These are phyloP conservation scores for Parasitella parasitica DNA, from an alignment of 371 early-diverging fungal genomes.

Conservation along the genomic window DNA sequence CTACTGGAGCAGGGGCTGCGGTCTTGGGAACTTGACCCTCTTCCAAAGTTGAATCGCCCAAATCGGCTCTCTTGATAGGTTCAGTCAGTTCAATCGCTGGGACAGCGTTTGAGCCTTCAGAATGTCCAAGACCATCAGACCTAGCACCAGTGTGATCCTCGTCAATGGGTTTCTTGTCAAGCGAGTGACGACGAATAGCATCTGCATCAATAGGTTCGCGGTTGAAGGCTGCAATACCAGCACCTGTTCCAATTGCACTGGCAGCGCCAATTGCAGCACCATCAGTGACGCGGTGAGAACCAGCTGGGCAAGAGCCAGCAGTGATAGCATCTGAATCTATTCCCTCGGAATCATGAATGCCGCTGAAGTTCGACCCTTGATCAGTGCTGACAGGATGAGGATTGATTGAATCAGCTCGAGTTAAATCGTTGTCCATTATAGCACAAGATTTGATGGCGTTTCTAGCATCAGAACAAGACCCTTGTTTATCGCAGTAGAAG, in stretches of 20 bases:
- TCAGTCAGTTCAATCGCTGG: background rate
- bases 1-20: background rate
- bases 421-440: background rate
- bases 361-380: background rate
- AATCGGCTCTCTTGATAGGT: background rate
- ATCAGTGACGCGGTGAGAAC: background rate
- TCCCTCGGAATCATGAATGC: background rate
- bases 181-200: background rate
- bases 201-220: background rate
- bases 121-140: too few species aligned
- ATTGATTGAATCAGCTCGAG: background rate
- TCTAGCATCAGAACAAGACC: background rate
- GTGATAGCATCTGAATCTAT: conserved; percentile 4
- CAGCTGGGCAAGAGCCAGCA: background rate
- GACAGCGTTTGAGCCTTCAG: background rate
- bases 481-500: background rate
- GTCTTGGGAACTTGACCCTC: background rate
- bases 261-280: background rate
- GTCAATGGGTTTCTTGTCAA: background rate
- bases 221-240: background rate
- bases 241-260: background rate
- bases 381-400: background rate
- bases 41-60: background rate
- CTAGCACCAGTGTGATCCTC: too few species aligned
- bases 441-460: background rate